Evolutionary conservation across 208 protist genomes (phyloP), one percentile per base, ranked within the genome.

Genomic region (Kentomonas sorsogonicus): DNA sequence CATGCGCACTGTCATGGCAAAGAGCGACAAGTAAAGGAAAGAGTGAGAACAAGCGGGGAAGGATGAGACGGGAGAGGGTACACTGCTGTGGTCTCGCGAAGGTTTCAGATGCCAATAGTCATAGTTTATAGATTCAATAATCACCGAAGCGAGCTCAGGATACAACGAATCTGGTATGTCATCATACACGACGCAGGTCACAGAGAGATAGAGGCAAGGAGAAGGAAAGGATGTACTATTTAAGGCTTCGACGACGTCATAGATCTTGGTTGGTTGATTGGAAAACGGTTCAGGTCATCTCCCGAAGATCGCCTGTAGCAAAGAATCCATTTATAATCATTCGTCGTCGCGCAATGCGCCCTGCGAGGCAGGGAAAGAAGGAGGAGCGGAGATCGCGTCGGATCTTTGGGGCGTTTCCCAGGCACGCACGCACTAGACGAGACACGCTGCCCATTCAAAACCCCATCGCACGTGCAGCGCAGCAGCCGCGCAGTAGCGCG

Each of bases 381-480:
- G n/a, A n/a, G n/a, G n/a, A n/a, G n/a, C n/a, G n/a, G n/a, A n/a
- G n/a, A 26, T 20, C 27, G 20, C 47, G 6, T 3, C 23, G 25
- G 22, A 31, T 78, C 73, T 79, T 72, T 79, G 69, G 46, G 39
- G 74, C 74, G 74, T 80, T 80, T 80, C 74, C 74, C 74, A 72
- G 70, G 56, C 74, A 58, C 30, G 51, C 36, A 47, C 66, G 55
- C 61, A 82, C 53, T 58, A 43, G 44, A 46, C n/a, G n/a, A n/a
- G n/a, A n/a, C n/a, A n/a, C n/a, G n/a, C n/a, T n/a, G n/a, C n/a
- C n/a, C n/a, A n/a, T n/a, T n/a, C n/a, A n/a, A n/a, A n/a, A n/a
- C n/a, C n/a, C n/a, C n/a, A n/a, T n/a, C n/a, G n/a, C n/a, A n/a
- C n/a, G n/a, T n/a, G n/a, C n/a, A n/a, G n/a, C n/a, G n/a, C n/a